Base-by-base conservation (phyloP, 371 early-diverging fungal species). In the Apophysomyces elegans region DNA sequence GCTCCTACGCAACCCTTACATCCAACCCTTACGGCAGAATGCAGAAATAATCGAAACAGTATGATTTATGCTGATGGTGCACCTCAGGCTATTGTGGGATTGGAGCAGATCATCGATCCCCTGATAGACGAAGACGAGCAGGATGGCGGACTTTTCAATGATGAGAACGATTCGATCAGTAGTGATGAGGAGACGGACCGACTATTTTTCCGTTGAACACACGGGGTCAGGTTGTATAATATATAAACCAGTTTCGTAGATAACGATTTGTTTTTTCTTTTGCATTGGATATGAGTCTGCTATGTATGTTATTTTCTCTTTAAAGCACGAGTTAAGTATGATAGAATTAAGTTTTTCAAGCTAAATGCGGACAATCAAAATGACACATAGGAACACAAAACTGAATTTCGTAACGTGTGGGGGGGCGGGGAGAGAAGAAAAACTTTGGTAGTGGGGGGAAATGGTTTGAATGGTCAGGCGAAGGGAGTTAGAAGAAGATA, bases 41-140 rank as follows among this genome's bases (percentile, higher is more conserved):
- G 58, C 11, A 64, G 77, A 21, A 73, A 63, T 13, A 75, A 75
- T 57, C 73, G 84, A 59, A 85, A 85, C n/a, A 81, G 81, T 59
- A 66, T 78, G 2, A 70, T 77, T 63, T 85, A 80, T 50, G 69
- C 72, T 64, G 74, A 80, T 39, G 70, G 68, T 39, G 77, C 79
- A 7, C 84, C 86, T 4, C 68, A 74, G 13, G 68, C 65, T n/a
- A 75, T 82, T 14, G 79, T 82, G 4, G 76, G 71, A 1, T 47
- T 83, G 5, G 84, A 85, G 68, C 69, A 74, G 32, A 65, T 66
- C 50, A 38, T 81, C 16, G 54, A 50, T 21, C n/a, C 54, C 21
- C 54, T 50, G 16, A 26, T 50, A 21, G 54, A 50, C 1, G 66
- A 77, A 56, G 64, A 73, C 73, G 61, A 56, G 58, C 50, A 58